Evolutionary conservation across 371 early-diverging fungal genomes (phyloP), one percentile per base, ranked within the genome.

Genomic region (Mortierella polycephala): DNA sequence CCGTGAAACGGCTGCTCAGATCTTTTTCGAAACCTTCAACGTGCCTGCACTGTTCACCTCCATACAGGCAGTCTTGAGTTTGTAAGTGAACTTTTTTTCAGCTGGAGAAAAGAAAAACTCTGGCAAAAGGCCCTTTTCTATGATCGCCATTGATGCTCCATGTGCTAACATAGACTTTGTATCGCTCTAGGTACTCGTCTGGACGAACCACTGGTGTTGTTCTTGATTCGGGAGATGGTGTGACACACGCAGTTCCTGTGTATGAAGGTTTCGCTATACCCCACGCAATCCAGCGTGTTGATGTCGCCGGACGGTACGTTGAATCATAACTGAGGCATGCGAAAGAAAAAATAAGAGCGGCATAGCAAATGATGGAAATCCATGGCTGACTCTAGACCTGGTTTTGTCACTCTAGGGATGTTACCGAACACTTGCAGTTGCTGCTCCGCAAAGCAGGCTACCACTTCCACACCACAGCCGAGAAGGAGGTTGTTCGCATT

Each of bases 191-290:
- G 77, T 76, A 76, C 60, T 76, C 77, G 16, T 76, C 99, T 72
- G 99, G 99, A 83, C 97, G 99, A 91, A 99, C 99, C 76, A 99
- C 99, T 66, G 99, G 99, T 93, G 97, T 99, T 72, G 99, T 99
- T 64, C 91, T 99, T 57, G 99, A 99, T 88, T 99, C 99, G 64
- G 99, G 99, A 84, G 99, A 99, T 88, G 99, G 99, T 96, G 99
- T 99, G 67, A 94, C 99, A 79, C 99, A 99, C 93, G 96, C 98
- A 55, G 99, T 99, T 62, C 99, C 99, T 65, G 98, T 99, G 82
- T 99, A 99, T 86, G 99, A 99, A 90, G 99, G 99, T 85, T 99
- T 98, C 84, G 91, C 99, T 54, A 93, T 99, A 67, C 99, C 99
- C 74, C 94, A 95, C 85, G 99, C 99, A 73, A 99, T 99, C 81